Percentiles rank a stretch among this genome's conserved stretches.
Conservation (phyloP, 139 green algal species). For the Micromonas commoda region DNA sequence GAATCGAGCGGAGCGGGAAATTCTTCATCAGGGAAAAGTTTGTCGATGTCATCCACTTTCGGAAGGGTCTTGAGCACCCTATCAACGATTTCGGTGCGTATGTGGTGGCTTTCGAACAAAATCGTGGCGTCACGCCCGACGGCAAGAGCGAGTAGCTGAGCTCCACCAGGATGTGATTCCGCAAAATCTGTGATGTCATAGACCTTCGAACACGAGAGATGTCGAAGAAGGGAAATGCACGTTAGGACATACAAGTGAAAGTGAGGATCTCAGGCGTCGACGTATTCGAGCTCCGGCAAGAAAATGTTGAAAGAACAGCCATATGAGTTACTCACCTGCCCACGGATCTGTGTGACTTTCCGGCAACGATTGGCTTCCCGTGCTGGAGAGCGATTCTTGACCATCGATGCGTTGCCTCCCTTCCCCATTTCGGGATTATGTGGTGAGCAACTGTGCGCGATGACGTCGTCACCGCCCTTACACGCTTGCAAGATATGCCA, state of each 20-base stretch:
- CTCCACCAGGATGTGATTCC: slow-evolving; percentile 27
- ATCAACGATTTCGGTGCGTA: slow-evolving; percentile 24
- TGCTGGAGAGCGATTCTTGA: too few relatives aligned
- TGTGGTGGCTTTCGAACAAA: slow-evolving; percentile 35
- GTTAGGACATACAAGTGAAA: neutral
- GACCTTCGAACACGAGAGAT: neutral
- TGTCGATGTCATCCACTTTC: neutral
- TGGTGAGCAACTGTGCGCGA: neutral
- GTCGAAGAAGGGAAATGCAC: neutral
- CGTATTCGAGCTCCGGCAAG: too few relatives aligned
- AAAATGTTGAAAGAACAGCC: neutral
- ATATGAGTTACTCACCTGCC: neutral
- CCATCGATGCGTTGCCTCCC: neutral
- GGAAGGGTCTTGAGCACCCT: slow-evolving; percentile 7
- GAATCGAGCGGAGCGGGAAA: slow-evolving; percentile 29
- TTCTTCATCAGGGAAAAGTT: neutral
- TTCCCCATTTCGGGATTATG: neutral
- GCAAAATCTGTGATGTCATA: slow-evolving; percentile 37
- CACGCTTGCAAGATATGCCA: neutral
- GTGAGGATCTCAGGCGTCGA: neutral
- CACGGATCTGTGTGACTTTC: neutral
- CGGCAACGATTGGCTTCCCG: neutral
- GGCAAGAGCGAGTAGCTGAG: slow-evolving; percentile 23
- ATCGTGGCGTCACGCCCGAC: slow-evolving; percentile 29
- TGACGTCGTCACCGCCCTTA: neutral